Evolutionary conservation across 768 basidiomycete genomes (phyloP).

Genomic region (Lactifluus pinguis): DNA sequence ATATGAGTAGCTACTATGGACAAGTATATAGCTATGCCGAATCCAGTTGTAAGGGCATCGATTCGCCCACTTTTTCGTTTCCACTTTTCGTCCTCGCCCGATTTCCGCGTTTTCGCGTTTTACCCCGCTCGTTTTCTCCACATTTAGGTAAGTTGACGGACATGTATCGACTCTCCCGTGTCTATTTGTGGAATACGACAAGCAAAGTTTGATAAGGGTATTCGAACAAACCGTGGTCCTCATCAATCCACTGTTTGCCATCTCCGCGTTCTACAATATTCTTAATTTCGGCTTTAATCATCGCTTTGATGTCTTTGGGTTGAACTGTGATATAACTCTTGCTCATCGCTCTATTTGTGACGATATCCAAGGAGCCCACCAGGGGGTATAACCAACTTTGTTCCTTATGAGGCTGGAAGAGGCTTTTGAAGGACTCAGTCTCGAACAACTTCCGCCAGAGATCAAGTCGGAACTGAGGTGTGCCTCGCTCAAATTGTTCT

Average conservation of each 20-base stretch:
- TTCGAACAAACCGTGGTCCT: constrained; percentile 62
- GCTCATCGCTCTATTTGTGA: constrained; percentile 59
- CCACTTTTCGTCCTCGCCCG: too few species aligned
- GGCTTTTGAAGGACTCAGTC: constrained; percentile 46
- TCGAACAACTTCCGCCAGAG: constrained; percentile 69
- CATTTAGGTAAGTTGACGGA: too few species aligned
- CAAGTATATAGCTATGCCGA: too few species aligned
- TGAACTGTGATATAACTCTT: constrained; percentile 80
- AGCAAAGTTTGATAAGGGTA: constrained; percentile 70
- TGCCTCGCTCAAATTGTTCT: constrained; percentile 57
- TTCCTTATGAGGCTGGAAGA: constrained; percentile 55
- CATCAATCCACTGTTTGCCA: constrained; percentile 66
- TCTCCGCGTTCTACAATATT: constrained; percentile 51
- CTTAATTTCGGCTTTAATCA: constrained; percentile 42
- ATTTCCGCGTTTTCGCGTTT: too few species aligned
- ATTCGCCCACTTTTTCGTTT: too few species aligned
- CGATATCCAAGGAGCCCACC: constrained; percentile 43
- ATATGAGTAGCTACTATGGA: too few species aligned
- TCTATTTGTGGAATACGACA: constrained; percentile 32
- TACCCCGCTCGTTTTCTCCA: too few species aligned
- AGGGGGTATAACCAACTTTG: constrained; percentile 45
- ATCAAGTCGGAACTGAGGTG: constrained; percentile 75
- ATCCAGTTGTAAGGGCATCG: too few species aligned
- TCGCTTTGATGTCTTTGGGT: constrained; percentile 44
- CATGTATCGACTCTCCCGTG: too few species aligned